phyloP scores from a whole-genome alignment of 1,139 yeast species.

The Casaregolazyma suthepensis region DNA sequence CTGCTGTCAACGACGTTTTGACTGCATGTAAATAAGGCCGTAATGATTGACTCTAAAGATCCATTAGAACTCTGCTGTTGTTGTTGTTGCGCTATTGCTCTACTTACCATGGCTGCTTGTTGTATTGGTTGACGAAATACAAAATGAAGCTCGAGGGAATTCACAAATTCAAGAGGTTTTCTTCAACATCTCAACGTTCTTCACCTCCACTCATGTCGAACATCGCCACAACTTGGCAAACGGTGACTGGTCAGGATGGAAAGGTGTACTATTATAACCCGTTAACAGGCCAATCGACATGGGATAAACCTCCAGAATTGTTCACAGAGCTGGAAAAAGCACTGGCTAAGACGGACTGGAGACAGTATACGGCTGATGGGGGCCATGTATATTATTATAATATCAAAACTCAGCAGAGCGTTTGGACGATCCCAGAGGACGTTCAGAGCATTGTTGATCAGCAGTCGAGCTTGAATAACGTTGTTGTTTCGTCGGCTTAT shows the following conservation, averaged over 20 bases:
- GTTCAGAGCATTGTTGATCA: slow-evolving; percentile 15
- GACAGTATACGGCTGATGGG: slow-evolving; percentile 55
- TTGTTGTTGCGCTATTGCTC: background rate
- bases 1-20: slow-evolving; percentile 88
- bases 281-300: slow-evolving; percentile 62
- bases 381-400: slow-evolving; percentile 72
- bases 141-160: background rate
- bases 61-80: background rate
- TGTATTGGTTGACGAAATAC: background rate
- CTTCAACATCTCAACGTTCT: background rate
- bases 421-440: slow-evolving; percentile 71
- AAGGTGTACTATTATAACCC: slow-evolving; percentile 65
- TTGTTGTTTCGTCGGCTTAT: background rate
- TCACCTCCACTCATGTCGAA: too few relatives aligned
- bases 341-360: slow-evolving; percentile 50
- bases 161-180: background rate
- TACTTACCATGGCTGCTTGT: background rate
- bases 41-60: slow-evolving; percentile 60
- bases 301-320: slow-evolving; percentile 70
- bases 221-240: slow-evolving; percentile 46
- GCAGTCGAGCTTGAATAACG: slow-evolving; percentile 2
- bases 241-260: slow-evolving; percentile 59
- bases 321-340: slow-evolving; percentile 33
- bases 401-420: slow-evolving; percentile 55
- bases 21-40: slow-evolving; percentile 94